Percentiles rank a stretch among this genome's conserved stretches.
Evolutionary conservation across 2,329 filamentous ascomycete species (phyloP).

Genomic region (Juglanconis oblonga): DNA sequence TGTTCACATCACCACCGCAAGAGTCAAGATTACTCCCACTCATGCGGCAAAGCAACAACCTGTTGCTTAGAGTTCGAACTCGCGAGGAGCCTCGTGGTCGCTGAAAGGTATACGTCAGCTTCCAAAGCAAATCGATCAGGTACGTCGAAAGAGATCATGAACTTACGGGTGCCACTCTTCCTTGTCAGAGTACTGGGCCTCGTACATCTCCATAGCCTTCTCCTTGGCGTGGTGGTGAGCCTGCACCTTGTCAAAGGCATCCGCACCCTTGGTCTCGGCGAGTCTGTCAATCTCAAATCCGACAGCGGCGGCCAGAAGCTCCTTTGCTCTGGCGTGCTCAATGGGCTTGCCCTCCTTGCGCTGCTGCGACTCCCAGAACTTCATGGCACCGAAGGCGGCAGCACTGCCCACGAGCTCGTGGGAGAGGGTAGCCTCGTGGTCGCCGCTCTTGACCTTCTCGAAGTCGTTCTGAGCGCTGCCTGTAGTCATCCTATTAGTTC

Average conservation of each 20-base stretch:
- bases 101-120: neutral
- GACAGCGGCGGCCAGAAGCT: slow-evolving; percentile 68
- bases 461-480: slow-evolving; percentile 29
- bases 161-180: slow-evolving; percentile 58
- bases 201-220: slow-evolving; percentile 59
- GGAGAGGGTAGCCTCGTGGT: slow-evolving; percentile 60
- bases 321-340: slow-evolving; percentile 73
- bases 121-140: no score
- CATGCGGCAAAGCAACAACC: neutral
- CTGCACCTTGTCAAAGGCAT: slow-evolving; percentile 55
- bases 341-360: slow-evolving; percentile 68
- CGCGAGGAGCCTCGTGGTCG: slow-evolving; percentile 6
- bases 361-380: slow-evolving; percentile 74
- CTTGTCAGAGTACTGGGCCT: slow-evolving; percentile 54
- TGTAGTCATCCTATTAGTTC: neutral
- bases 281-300: slow-evolving; percentile 76
- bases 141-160: neutral
- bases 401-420: slow-evolving; percentile 76
- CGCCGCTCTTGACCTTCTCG: slow-evolving; percentile 39
- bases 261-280: slow-evolving; percentile 66
- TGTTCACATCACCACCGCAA: slow-evolving; percentile 10
- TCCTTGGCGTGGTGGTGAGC: slow-evolving; percentile 57
- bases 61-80: slow-evolving; percentile 15
- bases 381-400: slow-evolving; percentile 77
- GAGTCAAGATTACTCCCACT: neutral